Evolutionary conservation across 2,329 filamentous ascomycete genomes (phyloP).

Genomic region (Hymenotorrendiella dingleyae): DNA sequence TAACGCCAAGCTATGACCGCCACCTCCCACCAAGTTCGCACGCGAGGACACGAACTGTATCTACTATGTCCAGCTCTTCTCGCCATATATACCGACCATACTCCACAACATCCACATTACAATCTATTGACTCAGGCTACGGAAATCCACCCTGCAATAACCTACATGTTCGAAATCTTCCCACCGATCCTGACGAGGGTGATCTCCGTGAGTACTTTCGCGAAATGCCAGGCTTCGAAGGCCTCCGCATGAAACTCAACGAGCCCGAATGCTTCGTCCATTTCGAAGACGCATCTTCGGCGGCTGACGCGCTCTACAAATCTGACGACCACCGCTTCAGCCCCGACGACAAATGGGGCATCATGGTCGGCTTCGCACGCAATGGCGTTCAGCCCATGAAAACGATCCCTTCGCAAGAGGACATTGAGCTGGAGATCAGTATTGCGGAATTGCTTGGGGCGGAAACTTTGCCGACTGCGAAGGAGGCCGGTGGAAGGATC

Average conservation of each 20-base stretch:
- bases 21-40: background rate
- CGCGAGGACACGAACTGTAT: background rate
- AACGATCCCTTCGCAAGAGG: slow-evolving; percentile 2
- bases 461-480: background rate
- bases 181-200: slow-evolving; percentile 4
- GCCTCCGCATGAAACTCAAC: slow-evolving; percentile 9
- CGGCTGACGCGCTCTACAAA: slow-evolving; percentile 3
- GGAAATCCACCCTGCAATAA: slow-evolving; percentile 10
- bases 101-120: slow-evolving; percentile 6
- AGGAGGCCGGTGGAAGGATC: background rate
- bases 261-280: slow-evolving; percentile 11
- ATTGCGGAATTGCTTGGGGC: slow-evolving; percentile 4
- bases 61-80: slow-evolving; percentile 1
- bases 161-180: slow-evolving; percentile 7
- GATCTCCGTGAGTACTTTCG: slow-evolving; percentile 6
- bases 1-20: background rate
- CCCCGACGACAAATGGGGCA: slow-evolving; percentile 8
- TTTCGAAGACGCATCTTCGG: slow-evolving; percentile 1
- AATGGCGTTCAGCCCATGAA: slow-evolving; percentile 1
- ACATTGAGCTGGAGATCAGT: slow-evolving; percentile 7
- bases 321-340: slow-evolving; percentile 9
- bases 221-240: slow-evolving; percentile 5
- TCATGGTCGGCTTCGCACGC: slow-evolving; percentile 8
- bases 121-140: slow-evolving; percentile 9
- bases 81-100: slow-evolving; percentile 5